phyloP scores from a whole-genome alignment of 345 rosid species.

The Citrus unshiu region DNA sequence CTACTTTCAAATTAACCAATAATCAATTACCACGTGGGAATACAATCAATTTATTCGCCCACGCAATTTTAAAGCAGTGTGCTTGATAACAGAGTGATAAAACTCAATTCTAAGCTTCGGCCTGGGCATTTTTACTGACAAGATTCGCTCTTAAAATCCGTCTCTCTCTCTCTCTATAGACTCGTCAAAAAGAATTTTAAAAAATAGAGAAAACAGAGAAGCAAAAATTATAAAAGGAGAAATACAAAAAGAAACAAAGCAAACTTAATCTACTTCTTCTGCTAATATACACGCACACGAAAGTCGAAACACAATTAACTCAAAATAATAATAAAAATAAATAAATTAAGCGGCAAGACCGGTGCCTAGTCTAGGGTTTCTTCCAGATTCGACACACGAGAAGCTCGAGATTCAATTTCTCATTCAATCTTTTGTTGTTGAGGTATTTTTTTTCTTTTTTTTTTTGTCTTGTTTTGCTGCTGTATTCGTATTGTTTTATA shows the following conservation, averaged over 20 bases:
- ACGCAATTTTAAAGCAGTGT: neutral
- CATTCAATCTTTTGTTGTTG: neutral
- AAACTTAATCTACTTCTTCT: neutral
- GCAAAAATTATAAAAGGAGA: neutral
- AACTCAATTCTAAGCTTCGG: neutral
- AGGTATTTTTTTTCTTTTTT: neutral
- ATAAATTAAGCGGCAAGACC: slow-evolving; percentile 10
- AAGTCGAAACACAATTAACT: neutral
- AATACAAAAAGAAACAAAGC: neutral
- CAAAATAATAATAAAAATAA: neutral
- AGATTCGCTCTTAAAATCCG: slow-evolving; percentile 17
- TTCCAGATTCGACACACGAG: neutral
- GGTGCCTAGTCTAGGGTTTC: slow-evolving; percentile 12
- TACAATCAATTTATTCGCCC: too few species aligned
- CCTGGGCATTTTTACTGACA: slow-evolving; percentile 6
- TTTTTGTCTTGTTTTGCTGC: neutral
- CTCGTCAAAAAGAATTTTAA: neutral
- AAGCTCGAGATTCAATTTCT: neutral
- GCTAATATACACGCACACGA: neutral
- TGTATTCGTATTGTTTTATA: neutral
- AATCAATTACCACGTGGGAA: neutral
- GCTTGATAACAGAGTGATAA: neutral
- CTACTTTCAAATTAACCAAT: neutral
- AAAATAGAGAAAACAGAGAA: neutral
- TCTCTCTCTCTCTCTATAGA: neutral